Base-by-base conservation (phyloP, 2,329 filamentous ascomycete genomes). In the Pseudophaeomoniella oleicola region DNA sequence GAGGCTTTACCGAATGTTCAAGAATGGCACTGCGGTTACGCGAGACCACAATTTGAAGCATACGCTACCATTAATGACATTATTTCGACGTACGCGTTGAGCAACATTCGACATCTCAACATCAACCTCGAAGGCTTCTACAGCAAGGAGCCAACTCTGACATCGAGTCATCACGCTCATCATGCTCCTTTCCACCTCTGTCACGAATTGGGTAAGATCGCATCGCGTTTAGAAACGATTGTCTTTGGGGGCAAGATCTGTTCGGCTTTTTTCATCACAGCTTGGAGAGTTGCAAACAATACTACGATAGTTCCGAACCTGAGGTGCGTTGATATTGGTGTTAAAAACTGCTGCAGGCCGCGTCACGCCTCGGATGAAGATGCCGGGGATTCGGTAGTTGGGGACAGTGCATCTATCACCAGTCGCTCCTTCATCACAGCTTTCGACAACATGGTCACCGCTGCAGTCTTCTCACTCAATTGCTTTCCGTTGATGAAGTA, bases 211-310 rank as follows among this genome's bases (percentile, higher is more conserved):
- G 80, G 76, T 2, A 62, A 66, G 29, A 64, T 75, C 1, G 63
- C 75, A 1, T 73, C 72, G 1, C 64, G 66, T 1, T 57, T 86
- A 13, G 76, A 83, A 50, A 75, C 79, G 41, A 62, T 85, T 32
- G 70, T 75, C 0, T 85, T 81, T 50, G 84, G 79, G 0, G 81
- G 81, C 3, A 73, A 80, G 39, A 63, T 84, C 15, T 85, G 81
- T 49, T 71, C 73, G 38, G 60, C 63, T n/a, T 74, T 84, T 41
- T 85, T 85, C 48, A 69, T 75, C 32, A 54, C 66, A 19, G 67
- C 73, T 4, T 62, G 67, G n/a, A 58, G 59, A 32, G 57, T 62
- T 18, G 64, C 66, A 19, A 63, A 71, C 55, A 66, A 30, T 55
- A 66, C 31, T 57, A 62, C 12, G 63, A 59, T 42, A 9, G 39